Evolutionary conservation across 768 basidiomycete genomes (phyloP).

Genomic region (Candolleomyces efflorescens): DNA sequence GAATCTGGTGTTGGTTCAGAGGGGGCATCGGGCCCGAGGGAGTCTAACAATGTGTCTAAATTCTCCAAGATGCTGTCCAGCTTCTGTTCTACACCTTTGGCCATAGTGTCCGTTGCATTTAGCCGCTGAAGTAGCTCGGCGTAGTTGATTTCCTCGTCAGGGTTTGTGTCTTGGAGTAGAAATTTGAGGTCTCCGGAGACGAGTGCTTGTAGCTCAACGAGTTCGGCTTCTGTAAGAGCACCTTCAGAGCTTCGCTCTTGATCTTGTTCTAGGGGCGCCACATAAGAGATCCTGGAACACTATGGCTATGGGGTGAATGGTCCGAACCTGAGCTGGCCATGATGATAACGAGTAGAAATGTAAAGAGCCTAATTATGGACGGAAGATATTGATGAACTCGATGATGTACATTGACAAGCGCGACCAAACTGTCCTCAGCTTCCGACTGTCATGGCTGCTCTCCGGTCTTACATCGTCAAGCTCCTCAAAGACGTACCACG

Average conservation of each 20-base stretch:
- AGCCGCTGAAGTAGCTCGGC: slow-evolving; percentile 51
- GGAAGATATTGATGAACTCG: neutral
- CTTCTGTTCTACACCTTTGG: slow-evolving; percentile 55
- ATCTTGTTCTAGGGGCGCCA: neutral
- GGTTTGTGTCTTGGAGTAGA: slow-evolving; percentile 4
- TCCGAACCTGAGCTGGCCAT: neutral
- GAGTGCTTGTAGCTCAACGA: slow-evolving; percentile 23
- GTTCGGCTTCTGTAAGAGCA: slow-evolving; percentile 29
- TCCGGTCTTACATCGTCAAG: slow-evolving; percentile 44
- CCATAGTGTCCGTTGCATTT: slow-evolving; percentile 55
- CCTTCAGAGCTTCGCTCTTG: slow-evolving; percentile 7
- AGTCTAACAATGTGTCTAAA: slow-evolving; percentile 49
- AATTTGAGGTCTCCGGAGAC: slow-evolving; percentile 2
- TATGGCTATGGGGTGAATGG: neutral
- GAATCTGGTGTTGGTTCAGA: neutral
- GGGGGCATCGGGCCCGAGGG: slow-evolving; percentile 29
- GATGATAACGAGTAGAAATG: neutral
- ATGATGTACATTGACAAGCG: neutral
- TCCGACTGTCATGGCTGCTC: slow-evolving; percentile 39
- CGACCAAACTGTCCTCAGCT: neutral
- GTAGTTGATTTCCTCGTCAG: slow-evolving; percentile 35
- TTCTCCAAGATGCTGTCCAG: slow-evolving; percentile 58
- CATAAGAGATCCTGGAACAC: neutral
- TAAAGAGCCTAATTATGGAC: neutral
- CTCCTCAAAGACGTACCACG: slow-evolving; percentile 51